Conservation (phyloP, 1,284 basidiomycete species). For the Heterobasidion occidentale region DNA sequence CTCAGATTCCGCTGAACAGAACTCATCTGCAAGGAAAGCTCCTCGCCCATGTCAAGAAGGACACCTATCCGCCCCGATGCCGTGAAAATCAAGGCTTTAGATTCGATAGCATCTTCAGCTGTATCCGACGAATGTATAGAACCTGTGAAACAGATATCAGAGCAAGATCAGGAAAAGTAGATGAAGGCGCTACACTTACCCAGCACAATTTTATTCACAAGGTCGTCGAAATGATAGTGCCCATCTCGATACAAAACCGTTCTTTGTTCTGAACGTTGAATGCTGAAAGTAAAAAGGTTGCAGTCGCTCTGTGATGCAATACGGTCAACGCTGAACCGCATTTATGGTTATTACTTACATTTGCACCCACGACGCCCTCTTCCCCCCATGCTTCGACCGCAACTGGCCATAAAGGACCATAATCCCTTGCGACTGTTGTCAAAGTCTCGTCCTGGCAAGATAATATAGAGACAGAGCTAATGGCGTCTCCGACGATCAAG, state of each 20-base stretch:
- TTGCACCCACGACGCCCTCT: constrained; percentile 63
- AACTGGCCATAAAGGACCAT: constrained; percentile 68
- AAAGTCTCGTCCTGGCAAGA: constrained; percentile 29
- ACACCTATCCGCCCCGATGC: constrained; percentile 76
- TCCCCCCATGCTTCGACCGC: constrained; percentile 46
- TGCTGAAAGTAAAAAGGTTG: constrained; percentile 68
- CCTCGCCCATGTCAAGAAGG: constrained; percentile 56
- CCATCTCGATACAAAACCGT: constrained; percentile 52
- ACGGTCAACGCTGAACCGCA: neutral
- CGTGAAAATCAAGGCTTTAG: constrained; percentile 74
- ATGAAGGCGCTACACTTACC: constrained; percentile 27
- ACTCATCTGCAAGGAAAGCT: constrained; percentile 57
- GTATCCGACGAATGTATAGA: constrained; percentile 30
- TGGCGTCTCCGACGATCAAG: constrained; percentile 70
- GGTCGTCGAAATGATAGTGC: constrained; percentile 59
- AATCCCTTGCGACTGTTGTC: constrained; percentile 65
- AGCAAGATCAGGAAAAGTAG: neutral
- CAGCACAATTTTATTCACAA: constrained; percentile 60
- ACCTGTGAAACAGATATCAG: constrained; percentile 23
- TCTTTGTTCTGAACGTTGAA: constrained; percentile 33
- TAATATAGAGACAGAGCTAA: constrained; percentile 75
- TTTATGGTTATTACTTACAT: constrained; percentile 40
- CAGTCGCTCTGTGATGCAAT: constrained; percentile 47
- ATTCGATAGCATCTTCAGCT: constrained; percentile 30
- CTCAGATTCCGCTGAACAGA: constrained; percentile 77